A percentile compares a stretch with the other conserved stretches of the same genome.
Conservation (phyloP, 2,329 filamentous ascomycete genomes). For the Claviceps sp. region DNA sequence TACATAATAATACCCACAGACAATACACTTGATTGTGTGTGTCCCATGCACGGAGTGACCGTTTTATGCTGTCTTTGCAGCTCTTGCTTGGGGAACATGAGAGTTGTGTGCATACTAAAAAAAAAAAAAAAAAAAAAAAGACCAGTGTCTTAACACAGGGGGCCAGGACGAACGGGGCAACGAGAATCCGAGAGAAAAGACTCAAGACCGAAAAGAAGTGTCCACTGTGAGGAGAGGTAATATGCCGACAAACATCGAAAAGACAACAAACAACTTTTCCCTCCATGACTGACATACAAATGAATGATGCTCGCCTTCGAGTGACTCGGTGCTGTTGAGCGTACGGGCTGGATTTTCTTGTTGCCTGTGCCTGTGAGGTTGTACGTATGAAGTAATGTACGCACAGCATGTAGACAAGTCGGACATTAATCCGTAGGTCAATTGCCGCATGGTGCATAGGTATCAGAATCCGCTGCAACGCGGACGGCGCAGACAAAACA, state of each 20-base stretch:
- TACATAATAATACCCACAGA: background rate
- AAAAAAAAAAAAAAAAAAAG: background rate
- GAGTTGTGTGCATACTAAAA: too few relatives aligned
- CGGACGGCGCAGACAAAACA: background rate
- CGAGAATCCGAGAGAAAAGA: background rate
- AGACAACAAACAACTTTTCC: background rate
- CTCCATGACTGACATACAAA: too few relatives aligned
- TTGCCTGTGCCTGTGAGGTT: background rate
- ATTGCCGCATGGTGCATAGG: background rate
- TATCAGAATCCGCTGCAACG: background rate
- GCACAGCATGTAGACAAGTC: background rate
- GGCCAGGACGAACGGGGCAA: conserved; percentile 1
- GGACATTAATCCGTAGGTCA: background rate
- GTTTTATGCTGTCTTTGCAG: background rate
- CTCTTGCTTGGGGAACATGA: background rate
- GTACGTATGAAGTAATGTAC: background rate
- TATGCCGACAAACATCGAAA: background rate
- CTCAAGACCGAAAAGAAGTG: background rate
- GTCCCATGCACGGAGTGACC: background rate
- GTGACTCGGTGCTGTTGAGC: too few relatives aligned
- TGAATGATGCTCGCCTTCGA: too few relatives aligned
- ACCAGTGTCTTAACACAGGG: background rate
- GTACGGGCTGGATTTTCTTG: background rate
- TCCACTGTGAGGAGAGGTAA: background rate
- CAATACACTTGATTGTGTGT: background rate